These are phyloP conservation scores for Tolypocladium pustulatum DNA, from an alignment of 2,329 filamentous ascomycete species.

Conservation along the genomic window DNA sequence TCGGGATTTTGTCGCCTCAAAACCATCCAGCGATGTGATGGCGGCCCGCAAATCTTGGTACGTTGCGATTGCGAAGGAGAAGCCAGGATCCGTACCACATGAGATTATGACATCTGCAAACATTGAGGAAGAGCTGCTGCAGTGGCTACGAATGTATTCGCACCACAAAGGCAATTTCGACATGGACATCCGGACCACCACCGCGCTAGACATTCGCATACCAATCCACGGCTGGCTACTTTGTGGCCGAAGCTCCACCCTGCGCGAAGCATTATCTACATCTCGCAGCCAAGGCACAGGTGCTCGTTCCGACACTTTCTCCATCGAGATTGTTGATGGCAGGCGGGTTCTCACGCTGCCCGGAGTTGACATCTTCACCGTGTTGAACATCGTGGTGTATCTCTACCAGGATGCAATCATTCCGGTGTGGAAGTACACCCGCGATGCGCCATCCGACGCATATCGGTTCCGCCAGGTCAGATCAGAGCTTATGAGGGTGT, in stretches of 20 bases:
- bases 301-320: slow-evolving; percentile 16
- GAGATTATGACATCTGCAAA: slow-evolving; percentile 52
- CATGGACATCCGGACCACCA: slow-evolving; percentile 41
- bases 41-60: slow-evolving; percentile 30
- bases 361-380: slow-evolving; percentile 61
- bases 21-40: slow-evolving; percentile 16
- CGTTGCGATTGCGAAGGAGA: slow-evolving; percentile 25
- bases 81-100: slow-evolving; percentile 38
- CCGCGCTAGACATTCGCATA: slow-evolving; percentile 57
- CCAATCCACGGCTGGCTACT: slow-evolving; percentile 79
- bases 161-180: slow-evolving; percentile 31
- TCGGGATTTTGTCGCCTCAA: slow-evolving; percentile 40
- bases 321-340: slow-evolving; percentile 29
- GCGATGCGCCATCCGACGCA: slow-evolving; percentile 52
- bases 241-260: slow-evolving; percentile 57
- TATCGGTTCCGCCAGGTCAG: slow-evolving; percentile 71
- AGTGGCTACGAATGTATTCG: slow-evolving; percentile 32
- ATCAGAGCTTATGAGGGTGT: slow-evolving; percentile 78
- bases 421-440: slow-evolving; percentile 78
- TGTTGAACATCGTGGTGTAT: slow-evolving; percentile 73
- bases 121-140: slow-evolving; percentile 51
- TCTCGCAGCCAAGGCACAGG: slow-evolving; percentile 29
- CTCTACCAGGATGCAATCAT: slow-evolving; percentile 70
- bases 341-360: slow-evolving; percentile 53
- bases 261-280: slow-evolving; percentile 52